phyloP scores from a whole-genome alignment of 768 basidiomycete genomes.

The Kwoniella pini region DNA sequence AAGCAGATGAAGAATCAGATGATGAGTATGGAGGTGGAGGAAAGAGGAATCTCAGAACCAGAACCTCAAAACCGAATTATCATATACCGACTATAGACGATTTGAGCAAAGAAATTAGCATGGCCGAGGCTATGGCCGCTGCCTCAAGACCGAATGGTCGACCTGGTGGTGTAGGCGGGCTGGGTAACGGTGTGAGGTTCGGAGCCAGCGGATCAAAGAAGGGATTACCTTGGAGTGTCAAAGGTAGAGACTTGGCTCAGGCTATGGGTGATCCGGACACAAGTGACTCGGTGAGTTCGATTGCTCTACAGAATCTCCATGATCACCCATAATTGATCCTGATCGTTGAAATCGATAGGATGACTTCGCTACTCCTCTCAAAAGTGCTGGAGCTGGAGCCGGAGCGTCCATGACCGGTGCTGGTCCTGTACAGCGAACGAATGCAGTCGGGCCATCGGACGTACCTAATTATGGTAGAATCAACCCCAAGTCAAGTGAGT shows the following conservation, averaged over 20 bases:
- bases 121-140: conserved; percentile 26
- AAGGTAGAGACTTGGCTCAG: conserved; percentile 41
- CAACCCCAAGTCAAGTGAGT: conserved; percentile 33
- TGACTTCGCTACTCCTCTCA: conserved; percentile 36
- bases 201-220: conserved; percentile 22
- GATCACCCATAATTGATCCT: too few species aligned
- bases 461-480: conserved; percentile 27
- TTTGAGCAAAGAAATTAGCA: conserved; percentile 26
- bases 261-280: conserved; percentile 49
- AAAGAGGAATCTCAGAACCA: conserved; percentile 22
- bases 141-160: conserved; percentile 24
- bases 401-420: conserved; percentile 57
- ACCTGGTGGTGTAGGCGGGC: conserved; percentile 21
- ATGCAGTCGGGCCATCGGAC: conserved; percentile 62
- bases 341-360: conserved; percentile 22
- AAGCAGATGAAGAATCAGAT: conserved; percentile 25
- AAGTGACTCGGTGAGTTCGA: conserved; percentile 40
- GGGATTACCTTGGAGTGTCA: conserved; percentile 31
- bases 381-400: conserved; percentile 26
- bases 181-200: conserved; percentile 28
- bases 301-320: too few species aligned
- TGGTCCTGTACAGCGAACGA: conserved; percentile 67
- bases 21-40: conserved; percentile 28
- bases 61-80: conserved; percentile 33
- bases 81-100: conserved; percentile 40